A percentile compares a stretch with the other conserved stretches of the same genome.
phyloP scores from a whole-genome alignment of 441 rosid species.

The Pelargonium fulgidum region DNA sequence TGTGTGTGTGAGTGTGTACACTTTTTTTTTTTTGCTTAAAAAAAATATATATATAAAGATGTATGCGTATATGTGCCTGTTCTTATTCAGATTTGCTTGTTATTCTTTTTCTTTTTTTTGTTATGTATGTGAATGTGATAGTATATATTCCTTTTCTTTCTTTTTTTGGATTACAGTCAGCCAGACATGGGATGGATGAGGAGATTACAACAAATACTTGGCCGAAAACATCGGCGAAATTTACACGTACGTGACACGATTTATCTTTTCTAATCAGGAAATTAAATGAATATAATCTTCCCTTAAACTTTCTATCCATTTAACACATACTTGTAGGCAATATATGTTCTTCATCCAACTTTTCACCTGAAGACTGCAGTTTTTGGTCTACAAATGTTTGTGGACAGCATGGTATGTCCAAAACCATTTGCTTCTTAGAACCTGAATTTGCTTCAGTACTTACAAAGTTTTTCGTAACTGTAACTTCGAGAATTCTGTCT shows the following conservation, averaged over 20 bases:
- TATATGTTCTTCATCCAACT: conserved; percentile 92
- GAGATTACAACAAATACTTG: conserved; percentile 85
- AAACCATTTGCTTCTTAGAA: conserved; percentile 13
- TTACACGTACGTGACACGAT: conserved; percentile 55
- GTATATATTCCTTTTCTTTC: too few species aligned
- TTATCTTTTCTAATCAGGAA: conserved; percentile 8
- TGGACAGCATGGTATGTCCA: conserved; percentile 64
- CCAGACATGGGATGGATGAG: conserved; percentile 98
- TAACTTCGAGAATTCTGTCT: conserved; percentile 9
- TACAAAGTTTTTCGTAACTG: conserved; percentile 6
- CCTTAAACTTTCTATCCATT: conserved; percentile 12
- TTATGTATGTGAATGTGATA: too few species aligned
- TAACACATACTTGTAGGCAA: conserved; percentile 43
- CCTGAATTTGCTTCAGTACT: neutral
- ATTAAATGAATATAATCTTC: neutral
- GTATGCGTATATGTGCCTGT: too few species aligned
- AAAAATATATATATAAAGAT: too few species aligned
- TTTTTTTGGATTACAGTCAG: conserved; percentile 38
- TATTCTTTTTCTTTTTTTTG: too few species aligned
- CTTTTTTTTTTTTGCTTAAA: too few species aligned
- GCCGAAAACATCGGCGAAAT: conserved; percentile 90
- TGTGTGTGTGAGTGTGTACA: too few species aligned
- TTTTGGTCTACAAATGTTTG: conserved; percentile 72
- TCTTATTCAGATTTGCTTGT: too few species aligned
- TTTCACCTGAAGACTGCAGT: conserved; percentile 76